phyloP scores from a whole-genome alignment of 139 green algal genomes.

The Tetradesmus lagerheimii region DNA sequence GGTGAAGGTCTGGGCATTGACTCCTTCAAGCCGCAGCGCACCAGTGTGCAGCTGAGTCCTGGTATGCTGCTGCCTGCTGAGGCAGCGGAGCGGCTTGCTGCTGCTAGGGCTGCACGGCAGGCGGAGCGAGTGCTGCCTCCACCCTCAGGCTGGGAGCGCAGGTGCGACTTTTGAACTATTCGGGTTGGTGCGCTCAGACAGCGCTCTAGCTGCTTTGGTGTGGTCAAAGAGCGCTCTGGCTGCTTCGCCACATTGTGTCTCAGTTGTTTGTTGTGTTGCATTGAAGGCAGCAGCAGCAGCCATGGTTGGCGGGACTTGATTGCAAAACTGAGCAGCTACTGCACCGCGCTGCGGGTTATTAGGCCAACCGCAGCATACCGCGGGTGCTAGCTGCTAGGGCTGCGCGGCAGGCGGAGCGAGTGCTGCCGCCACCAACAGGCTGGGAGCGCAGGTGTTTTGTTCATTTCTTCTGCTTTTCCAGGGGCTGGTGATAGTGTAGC shows the following conservation, averaged over 20 bases:
- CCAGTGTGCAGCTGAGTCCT: conserved; percentile 57
- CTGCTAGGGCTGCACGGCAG: conserved; percentile 30
- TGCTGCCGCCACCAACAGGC: conserved; percentile 18
- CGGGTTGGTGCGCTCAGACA: too few relatives aligned
- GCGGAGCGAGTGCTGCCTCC: conserved; percentile 23
- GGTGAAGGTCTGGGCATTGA: conserved; percentile 83
- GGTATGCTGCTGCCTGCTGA: conserved; percentile 68
- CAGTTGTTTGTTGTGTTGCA: too few relatives aligned
- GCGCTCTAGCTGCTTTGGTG: too few relatives aligned
- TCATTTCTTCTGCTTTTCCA: too few relatives aligned
- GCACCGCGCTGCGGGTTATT: too few relatives aligned
- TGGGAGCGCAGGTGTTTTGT: conserved; percentile 5
- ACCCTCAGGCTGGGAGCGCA: conserved; percentile 10
- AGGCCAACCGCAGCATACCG: too few relatives aligned
- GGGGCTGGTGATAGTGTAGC: too few relatives aligned
- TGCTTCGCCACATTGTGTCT: too few relatives aligned
- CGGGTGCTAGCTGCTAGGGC: conserved; percentile 37
- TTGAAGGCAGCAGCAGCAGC: too few relatives aligned
- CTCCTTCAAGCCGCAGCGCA: conserved; percentile 63
- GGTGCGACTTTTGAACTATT: not conserved
- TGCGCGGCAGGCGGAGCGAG: conserved; percentile 29
- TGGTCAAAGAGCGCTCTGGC: too few relatives aligned
- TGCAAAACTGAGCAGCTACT: too few relatives aligned
- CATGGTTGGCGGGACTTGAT: too few relatives aligned
- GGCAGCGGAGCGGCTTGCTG: conserved; percentile 55